Base-by-base conservation (phyloP, 139 green algal species). In the Chlamydomonas schloesseri region DNA sequence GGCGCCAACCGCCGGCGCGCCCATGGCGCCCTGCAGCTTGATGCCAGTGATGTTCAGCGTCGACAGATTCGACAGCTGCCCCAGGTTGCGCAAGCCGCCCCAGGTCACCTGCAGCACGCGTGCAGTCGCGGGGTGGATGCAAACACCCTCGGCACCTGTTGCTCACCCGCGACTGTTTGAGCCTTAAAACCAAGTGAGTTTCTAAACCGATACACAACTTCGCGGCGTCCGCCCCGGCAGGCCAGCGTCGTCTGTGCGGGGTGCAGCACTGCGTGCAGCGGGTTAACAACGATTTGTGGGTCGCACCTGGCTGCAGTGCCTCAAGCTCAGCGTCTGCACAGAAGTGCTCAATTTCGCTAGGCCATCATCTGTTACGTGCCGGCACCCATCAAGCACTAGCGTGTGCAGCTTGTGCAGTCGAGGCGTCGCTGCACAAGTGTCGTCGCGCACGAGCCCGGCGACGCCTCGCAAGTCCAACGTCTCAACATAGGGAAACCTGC, bases 1-100 rank as follows among this genome's bases (percentile, higher is more conserved):
- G 42, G 42, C 6, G 42, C 42, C 42, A 50, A n/a, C n/a, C n/a
- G 42, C 42, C 8, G 42, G 42, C 42, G 42, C 42, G 5, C 42
- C 42, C 42, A 8, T 50, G 5, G 42, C 42, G 42, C 42, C 42
- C 42, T 50, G 42, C 42, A 76, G 47, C 31, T 76, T 76, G 65
- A 77, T 76, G 47, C 79, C 79, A 1, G 64, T 67, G 67, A 76
- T 57, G 67, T 85, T 85, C n/a, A 85, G 79, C 0, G 21, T 20
- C 31, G 65, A 70, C 18, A 85, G 79, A 50, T 57, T 15, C 3
- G 67, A 67, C 47, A 85, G 46, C n/a, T 37, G 26, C 20, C 46
- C 50, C 5, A 85, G 67, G 47, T 36, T 67, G 1, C 18, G 24
- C 8, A 85, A 67, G 31, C 67, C 47, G 20, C 21, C 6, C 79